Percentiles rank a stretch among this genome's conserved stretches.
phyloP scores from a whole-genome alignment of 805 yeast genomes.

The Schwanniomyces yamadae region DNA sequence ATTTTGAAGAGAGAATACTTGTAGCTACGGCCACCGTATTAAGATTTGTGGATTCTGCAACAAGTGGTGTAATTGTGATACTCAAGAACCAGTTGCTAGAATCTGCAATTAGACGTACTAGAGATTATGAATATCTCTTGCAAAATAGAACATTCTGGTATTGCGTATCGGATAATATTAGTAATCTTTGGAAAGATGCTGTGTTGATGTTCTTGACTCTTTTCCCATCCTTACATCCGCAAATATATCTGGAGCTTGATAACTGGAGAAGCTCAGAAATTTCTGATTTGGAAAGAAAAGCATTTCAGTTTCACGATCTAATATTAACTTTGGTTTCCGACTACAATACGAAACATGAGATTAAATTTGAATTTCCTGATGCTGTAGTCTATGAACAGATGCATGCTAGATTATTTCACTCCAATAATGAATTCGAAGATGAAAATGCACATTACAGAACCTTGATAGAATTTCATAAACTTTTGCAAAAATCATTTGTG shows the following conservation, averaged over 20 bases:
- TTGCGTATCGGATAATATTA: conserved; percentile 8
- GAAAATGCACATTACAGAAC: conserved; percentile 5
- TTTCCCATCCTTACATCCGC: conserved; percentile 14
- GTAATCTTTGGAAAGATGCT: conserved; percentile 18
- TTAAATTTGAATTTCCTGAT: neutral
- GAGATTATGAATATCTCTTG: conserved; percentile 23
- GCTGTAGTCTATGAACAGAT: neutral
- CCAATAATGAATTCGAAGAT: conserved; percentile 1
- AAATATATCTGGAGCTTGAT: conserved; percentile 13
- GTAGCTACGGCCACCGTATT: neutral
- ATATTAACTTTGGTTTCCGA: neutral
- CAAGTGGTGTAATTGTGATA: conserved; percentile 20
- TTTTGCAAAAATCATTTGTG: conserved; percentile 6
- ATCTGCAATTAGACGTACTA: conserved; percentile 16
- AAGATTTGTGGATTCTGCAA: conserved; percentile 21
- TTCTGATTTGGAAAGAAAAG: conserved; percentile 11
- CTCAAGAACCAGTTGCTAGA: conserved; percentile 11
- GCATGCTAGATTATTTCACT: neutral
- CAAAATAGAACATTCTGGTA: conserved; percentile 7
- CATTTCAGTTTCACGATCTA: neutral
- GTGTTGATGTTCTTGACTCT: conserved; percentile 15
- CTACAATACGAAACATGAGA: neutral
- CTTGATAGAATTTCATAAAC: conserved; percentile 7
- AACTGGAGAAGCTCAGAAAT: conserved; percentile 17
- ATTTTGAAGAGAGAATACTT: neutral